phyloP scores from a whole-genome alignment of 2,329 filamentous ascomycete species.

The Xylaria sp. region DNA sequence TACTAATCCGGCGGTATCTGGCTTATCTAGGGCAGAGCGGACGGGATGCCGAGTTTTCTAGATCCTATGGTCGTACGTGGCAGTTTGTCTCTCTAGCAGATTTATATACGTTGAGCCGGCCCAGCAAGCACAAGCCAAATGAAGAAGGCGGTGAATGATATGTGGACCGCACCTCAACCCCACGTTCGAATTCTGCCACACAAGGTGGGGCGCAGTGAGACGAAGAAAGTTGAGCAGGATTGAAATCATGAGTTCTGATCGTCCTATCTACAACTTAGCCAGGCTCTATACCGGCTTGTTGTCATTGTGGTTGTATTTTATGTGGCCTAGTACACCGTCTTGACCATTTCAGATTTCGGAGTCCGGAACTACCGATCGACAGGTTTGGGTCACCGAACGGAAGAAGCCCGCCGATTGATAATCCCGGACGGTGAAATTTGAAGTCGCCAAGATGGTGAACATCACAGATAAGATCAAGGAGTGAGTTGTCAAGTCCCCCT shows the following conservation, averaged over 20 bases:
- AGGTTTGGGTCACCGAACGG: not conserved
- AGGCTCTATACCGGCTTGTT: not conserved
- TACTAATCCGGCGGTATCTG: too few species aligned
- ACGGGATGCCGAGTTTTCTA: too few species aligned
- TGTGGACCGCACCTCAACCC: not conserved
- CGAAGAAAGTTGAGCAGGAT: not conserved
- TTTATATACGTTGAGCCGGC: too few species aligned
- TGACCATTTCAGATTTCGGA: not conserved
- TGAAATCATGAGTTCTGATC: not conserved
- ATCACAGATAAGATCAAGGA: slow-evolving; percentile 99
- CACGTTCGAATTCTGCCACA: not conserved
- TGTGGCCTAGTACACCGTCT: too few species aligned
- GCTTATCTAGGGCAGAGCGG: too few species aligned
- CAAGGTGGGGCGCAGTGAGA: not conserved
- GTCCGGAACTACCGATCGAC: not conserved
- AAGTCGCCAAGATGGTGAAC: slow-evolving; percentile 79
- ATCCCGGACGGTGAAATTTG: not conserved
- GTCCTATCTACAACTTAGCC: not conserved
- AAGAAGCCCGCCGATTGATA: not conserved
- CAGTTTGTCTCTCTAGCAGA: too few species aligned
- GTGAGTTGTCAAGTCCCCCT: slow-evolving; percentile 54
- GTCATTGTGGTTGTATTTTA: too few species aligned
- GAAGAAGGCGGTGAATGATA: not conserved
- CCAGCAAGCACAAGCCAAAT: not conserved
- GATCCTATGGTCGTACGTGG: too few species aligned